phyloP scores from a whole-genome alignment of 164 flowering plant genomes.

The Stephania yunnanensis region DNA sequence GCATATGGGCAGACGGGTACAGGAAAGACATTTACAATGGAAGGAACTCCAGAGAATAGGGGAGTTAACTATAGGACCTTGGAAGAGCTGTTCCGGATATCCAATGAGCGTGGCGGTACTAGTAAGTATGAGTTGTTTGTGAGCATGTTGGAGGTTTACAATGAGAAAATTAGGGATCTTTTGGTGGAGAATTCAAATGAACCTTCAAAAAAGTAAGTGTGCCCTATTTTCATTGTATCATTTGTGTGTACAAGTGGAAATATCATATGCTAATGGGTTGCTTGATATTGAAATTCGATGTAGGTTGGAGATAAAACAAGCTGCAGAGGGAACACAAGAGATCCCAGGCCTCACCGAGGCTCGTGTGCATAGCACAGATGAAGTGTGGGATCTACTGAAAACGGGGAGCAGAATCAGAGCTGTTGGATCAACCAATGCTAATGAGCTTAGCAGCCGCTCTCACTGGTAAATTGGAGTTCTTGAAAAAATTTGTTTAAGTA shows the following conservation, averaged over 20 bases:
- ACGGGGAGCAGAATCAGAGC: conserved; percentile 64
- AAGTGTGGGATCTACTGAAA: conserved; percentile 75
- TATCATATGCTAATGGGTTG: not conserved
- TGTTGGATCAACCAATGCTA: conserved; percentile 89
- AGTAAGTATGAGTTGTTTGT: conserved; percentile 61
- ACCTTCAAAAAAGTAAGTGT: conserved; percentile 59
- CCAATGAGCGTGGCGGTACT: conserved; percentile 39
- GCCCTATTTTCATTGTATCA: not conserved
- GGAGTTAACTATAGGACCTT: conserved; percentile 86
- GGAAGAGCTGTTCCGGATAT: conserved; percentile 60
- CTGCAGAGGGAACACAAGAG: conserved; percentile 76
- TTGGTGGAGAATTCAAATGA: conserved; percentile 54
- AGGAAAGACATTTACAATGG: conserved; percentile 92
- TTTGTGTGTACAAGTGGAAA: not conserved
- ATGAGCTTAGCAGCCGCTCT: conserved; percentile 87
- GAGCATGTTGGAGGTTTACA: conserved; percentile 90
- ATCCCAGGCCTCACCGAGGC: conserved; percentile 81
- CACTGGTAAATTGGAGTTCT: conserved; percentile 53
- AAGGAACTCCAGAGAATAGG: conserved; percentile 71
- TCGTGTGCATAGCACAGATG: conserved; percentile 46
- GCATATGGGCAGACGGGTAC: conserved; percentile 98
- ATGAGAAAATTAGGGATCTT: conserved; percentile 82
- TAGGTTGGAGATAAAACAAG: conserved; percentile 81
- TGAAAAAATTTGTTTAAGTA: not conserved
- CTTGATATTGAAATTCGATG: not conserved